Conservation (phyloP, 208 protist genomes). For the Herpetomonas muscarum region DNA sequence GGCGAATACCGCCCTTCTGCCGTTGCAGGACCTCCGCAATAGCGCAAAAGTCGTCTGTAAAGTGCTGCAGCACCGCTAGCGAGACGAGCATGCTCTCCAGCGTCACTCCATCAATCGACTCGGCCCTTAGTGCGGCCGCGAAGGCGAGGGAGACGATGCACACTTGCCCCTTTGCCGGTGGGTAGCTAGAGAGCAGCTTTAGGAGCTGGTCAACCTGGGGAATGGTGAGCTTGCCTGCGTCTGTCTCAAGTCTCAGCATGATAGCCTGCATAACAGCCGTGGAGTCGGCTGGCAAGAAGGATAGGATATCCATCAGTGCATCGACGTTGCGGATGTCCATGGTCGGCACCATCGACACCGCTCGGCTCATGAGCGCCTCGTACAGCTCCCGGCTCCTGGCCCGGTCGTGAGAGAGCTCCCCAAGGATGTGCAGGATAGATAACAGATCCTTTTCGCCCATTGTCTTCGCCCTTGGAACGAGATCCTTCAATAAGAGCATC, state of each 20-base stretch:
- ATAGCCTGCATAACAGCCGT: constrained; percentile 40
- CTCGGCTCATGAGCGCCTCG: constrained; percentile 21
- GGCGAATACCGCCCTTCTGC: constrained; percentile 64
- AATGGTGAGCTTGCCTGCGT: constrained; percentile 55
- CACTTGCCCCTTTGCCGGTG: constrained; percentile 56
- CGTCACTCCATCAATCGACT: constrained; percentile 43
- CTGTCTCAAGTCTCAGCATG: constrained; percentile 56
- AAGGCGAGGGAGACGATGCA: constrained; percentile 72
- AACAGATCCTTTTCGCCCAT: constrained; percentile 51
- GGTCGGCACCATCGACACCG: constrained; percentile 26
- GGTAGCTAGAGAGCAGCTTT: constrained; percentile 74
- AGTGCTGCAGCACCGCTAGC: constrained; percentile 52
- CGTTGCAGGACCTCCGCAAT: constrained; percentile 39
- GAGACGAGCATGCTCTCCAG: constrained; percentile 60
- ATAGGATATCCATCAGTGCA: constrained; percentile 62
- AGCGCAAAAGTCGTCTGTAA: constrained; percentile 80
- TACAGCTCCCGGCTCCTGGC: not conserved
- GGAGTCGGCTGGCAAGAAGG: constrained; percentile 53
- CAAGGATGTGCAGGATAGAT: constrained; percentile 37
- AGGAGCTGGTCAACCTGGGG: constrained; percentile 50
- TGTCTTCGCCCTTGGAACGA: constrained; percentile 8
- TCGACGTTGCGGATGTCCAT: constrained; percentile 55
- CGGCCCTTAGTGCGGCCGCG: constrained; percentile 46
- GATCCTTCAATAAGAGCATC: constrained; percentile 29
- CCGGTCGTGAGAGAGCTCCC: constrained; percentile 17